A percentile compares a stretch with the other conserved stretches of the same genome.
Conservation (phyloP, 257 asterid genomes). For the Fraxinus anomala region DNA sequence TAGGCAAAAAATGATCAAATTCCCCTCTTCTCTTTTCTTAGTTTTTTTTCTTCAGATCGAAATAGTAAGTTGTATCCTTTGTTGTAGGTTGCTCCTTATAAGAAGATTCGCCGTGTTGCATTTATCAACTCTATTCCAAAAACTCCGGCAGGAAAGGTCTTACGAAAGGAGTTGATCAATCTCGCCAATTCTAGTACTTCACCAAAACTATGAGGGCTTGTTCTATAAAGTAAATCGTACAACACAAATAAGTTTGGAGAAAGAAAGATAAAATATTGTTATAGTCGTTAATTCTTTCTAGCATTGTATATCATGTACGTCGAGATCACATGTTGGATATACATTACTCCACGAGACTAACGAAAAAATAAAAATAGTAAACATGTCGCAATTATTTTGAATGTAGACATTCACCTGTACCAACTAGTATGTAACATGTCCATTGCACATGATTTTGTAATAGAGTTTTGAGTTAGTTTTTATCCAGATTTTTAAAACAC, state of each 20-base stretch:
- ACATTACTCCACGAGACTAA: no score
- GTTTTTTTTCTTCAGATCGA: background rate
- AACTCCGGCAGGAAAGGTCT: slow-evolving; percentile 70
- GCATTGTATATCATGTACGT: no score
- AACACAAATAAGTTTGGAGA: background rate
- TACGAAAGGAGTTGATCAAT: slow-evolving; percentile 55
- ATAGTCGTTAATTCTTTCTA: background rate
- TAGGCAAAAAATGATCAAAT: background rate
- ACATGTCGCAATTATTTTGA: no score
- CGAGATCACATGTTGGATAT: no score
- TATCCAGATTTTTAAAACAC: no score
- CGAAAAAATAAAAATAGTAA: no score
- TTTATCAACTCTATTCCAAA: slow-evolving; percentile 60
- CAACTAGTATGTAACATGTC: background rate
- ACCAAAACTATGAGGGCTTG: slow-evolving; percentile 43
- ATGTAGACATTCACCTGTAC: no score
- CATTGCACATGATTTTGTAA: background rate
- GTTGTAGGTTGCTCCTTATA: slow-evolving; percentile 66
- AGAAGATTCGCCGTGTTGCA: slow-evolving; percentile 61
- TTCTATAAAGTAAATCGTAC: background rate
- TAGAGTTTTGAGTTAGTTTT: no score
- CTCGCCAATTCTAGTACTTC: slow-evolving; percentile 44
- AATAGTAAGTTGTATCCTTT: background rate
- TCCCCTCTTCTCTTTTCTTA: background rate
- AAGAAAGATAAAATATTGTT: no score